Conservation (phyloP, 2,329 filamentous ascomycete species). For the Malbranchea cinnamomea region DNA sequence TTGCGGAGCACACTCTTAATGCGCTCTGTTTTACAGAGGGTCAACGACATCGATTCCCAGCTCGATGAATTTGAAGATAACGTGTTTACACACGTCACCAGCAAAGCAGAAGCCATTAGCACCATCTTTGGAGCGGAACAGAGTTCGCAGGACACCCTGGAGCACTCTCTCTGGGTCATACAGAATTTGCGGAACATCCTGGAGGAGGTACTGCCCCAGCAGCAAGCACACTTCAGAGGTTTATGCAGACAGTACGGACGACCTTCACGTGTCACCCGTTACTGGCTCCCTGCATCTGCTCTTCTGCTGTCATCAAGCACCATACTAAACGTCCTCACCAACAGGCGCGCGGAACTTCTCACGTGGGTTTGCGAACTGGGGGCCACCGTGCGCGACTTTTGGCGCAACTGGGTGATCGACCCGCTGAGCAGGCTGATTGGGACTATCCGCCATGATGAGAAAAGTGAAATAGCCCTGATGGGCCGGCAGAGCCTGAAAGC, state of each 20-base stretch:
- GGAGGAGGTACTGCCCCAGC: constrained; percentile 50
- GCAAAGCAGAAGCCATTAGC: constrained; percentile 45
- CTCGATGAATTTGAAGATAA: constrained; percentile 40
- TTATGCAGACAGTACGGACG: constrained; percentile 54
- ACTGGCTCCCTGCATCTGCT: constrained; percentile 67
- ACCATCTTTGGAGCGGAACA: too few species aligned
- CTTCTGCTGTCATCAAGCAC: constrained; percentile 74
- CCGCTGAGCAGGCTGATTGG: constrained; percentile 69
- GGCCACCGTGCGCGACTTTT: constrained; percentile 71
- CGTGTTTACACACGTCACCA: constrained; percentile 43
- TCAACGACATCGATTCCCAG: constrained; percentile 44
- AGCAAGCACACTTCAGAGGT: constrained; percentile 41
- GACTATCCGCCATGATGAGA: constrained; percentile 84
- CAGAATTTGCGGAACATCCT: constrained; percentile 43
- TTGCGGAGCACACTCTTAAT: constrained; percentile 72
- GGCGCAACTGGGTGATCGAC: constrained; percentile 90
- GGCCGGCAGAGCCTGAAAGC: constrained; percentile 82
- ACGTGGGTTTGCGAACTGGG: constrained; percentile 70
- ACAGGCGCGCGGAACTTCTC: constrained; percentile 59
- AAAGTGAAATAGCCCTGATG: constrained; percentile 92
- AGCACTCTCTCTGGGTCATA: constrained; percentile 15
- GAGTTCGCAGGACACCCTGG: constrained; percentile 31
- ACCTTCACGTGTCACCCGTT: constrained; percentile 60
- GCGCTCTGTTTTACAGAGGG: constrained; percentile 66
- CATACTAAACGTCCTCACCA: constrained; percentile 62